Percentiles rank a stretch among this genome's conserved stretches.
phyloP scores from a whole-genome alignment of 2,329 filamentous ascomycete genomes.

The Penicillium sp. region DNA sequence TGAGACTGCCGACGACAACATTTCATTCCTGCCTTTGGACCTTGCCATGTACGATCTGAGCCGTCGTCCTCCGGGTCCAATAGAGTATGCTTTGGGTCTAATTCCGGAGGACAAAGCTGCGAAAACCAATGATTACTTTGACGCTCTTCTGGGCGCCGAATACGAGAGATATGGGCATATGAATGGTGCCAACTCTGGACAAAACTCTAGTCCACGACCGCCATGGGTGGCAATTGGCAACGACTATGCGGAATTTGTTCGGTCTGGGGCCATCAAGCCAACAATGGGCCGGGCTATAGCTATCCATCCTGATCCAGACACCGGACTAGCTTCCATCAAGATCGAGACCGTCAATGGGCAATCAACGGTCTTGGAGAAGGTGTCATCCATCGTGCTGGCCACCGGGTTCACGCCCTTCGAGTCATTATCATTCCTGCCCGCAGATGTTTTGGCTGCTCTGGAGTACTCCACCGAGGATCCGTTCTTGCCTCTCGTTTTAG shows the following conservation, averaged over 20 bases:
- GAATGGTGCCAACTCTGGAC: conserved; percentile 38
- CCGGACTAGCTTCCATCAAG: conserved; percentile 28
- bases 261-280: conserved; percentile 59
- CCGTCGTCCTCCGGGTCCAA: conserved; percentile 56
- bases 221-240: conserved; percentile 69
- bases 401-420: conserved; percentile 69
- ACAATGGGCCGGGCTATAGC: conserved; percentile 43
- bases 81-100: conserved; percentile 64
- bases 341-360: conserved; percentile 36
- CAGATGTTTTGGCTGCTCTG: conserved; percentile 55
- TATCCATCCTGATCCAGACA: conserved; percentile 5
- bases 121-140: conserved; percentile 51
- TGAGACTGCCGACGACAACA: conserved; percentile 13
- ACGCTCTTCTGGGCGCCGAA: conserved; percentile 44
- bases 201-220: conserved; percentile 49
- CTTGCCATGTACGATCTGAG: conserved; percentile 68
- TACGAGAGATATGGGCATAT: conserved; percentile 40
- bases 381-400: conserved; percentile 69
- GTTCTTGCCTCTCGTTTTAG: conserved; percentile 63
- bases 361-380: conserved; percentile 50
- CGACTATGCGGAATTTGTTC: conserved; percentile 70
- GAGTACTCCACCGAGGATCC: conserved; percentile 55
- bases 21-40: conserved; percentile 69
- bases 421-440: conserved; percentile 64
- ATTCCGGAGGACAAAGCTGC: conserved; percentile 59